Evolutionary conservation across 2,329 filamentous ascomycete species (phyloP), one percentile per base, ranked within the genome.

Genomic region (Talaromyces sp.): DNA sequence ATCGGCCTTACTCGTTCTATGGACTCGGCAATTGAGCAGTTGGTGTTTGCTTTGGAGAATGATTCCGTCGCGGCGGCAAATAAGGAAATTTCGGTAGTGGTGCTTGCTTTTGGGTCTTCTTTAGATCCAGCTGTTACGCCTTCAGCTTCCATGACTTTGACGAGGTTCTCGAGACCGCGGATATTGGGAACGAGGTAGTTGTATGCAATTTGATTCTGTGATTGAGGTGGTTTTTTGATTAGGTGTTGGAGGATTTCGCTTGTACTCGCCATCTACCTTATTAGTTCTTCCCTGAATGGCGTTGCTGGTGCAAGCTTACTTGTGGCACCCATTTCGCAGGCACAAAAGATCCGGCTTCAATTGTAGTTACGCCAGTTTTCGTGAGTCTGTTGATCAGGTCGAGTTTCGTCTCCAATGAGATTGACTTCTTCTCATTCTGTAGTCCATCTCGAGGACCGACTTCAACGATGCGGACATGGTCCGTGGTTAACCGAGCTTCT

Each of bases 111-210:
- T 2, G 73, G 66, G n/a, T 71, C 66, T 16, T 65, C 69, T 7
- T 69, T 64, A 14, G 71, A 65, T 61, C 72, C 70, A 7, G 74
- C 69, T 1, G 75, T 69, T n/a, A 71, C 68, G 5, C 72, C 73
- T 52, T 75, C 73, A 3, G 76, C 69, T 42, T 82, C 75, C 76
- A 84, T 82, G 42, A 81, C 74, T 62, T 82, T 81, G 66, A 87
- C 77, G 61, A 86, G 82, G 68, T 81, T 84, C 65, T 88, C 83
- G 2, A 88, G 74, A 14, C 86, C 86, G 73, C 82, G 84, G 68
- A 82, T 80, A 65, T 88, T 88, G 0, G 86, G 86, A 1, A 88
- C 81, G 5, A 88, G 83, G 77, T 85, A 88, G 74, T 88, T 87
- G 73, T 88, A 88, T 56, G 83, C 84, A 58, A 88, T 82, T 2